Percentiles rank a stretch among this genome's conserved stretches.
phyloP scores from a whole-genome alignment of 805 yeast genomes.

The Candida nemodendra region DNA sequence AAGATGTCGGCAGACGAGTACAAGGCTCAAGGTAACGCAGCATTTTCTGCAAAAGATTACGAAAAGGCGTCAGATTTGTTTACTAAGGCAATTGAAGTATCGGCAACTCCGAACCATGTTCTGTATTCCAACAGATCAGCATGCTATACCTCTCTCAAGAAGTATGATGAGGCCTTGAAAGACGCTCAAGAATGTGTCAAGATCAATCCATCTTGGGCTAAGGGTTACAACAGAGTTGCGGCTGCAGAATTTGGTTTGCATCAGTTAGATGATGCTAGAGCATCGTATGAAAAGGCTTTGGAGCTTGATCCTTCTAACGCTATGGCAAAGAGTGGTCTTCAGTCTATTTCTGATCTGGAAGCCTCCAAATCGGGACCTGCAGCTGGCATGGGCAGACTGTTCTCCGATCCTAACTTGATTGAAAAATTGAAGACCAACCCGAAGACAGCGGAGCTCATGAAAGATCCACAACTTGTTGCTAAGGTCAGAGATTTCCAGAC shows the following conservation, averaged over 20 bases:
- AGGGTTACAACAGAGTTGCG: constrained; percentile 91
- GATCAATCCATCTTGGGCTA: constrained; percentile 87
- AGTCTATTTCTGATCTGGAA: constrained; percentile 61
- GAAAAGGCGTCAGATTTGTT: constrained; percentile 76
- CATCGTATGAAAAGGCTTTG: constrained; percentile 72
- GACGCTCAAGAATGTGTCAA: constrained; percentile 85
- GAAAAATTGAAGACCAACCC: constrained; percentile 79
- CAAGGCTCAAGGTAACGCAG: constrained; percentile 92
- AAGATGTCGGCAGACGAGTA: constrained; percentile 66
- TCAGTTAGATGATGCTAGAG: constrained; percentile 70
- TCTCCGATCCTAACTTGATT: constrained; percentile 76
- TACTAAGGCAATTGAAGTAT: constrained; percentile 82
- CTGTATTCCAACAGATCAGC: constrained; percentile 94
- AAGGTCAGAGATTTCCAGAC: constrained; percentile 59
- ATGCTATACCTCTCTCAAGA: constrained; percentile 73
- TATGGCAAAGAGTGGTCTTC: constrained; percentile 82
- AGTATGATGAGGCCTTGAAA: constrained; percentile 69
- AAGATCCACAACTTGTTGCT: constrained; percentile 79
- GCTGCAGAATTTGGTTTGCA: constrained; percentile 92
- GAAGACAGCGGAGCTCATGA: constrained; percentile 80
- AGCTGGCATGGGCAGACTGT: constrained; percentile 73
- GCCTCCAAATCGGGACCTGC: constrained; percentile 45
- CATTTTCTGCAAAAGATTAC: constrained; percentile 85
- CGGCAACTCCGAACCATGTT: constrained; percentile 85
- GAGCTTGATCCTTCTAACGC: constrained; percentile 78